Evolutionary conservation across 306 rosid genomes (phyloP).

Genomic region (Cicer pinnatifidum): DNA sequence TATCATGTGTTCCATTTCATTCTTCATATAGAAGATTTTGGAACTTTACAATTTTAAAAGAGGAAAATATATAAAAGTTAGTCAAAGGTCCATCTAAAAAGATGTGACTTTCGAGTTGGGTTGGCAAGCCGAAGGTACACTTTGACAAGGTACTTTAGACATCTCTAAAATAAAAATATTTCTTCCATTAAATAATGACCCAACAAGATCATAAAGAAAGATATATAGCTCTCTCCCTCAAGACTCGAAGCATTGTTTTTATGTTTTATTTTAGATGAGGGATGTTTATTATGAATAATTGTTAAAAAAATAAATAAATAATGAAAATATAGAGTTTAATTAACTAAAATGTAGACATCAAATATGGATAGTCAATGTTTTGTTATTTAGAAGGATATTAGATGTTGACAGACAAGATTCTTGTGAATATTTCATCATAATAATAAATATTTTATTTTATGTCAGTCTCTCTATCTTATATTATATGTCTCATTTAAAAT

Average conservation of each 20-base stretch:
- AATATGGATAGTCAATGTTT: too few species aligned
- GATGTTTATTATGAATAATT: too few species aligned
- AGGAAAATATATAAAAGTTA: conserved; percentile 45
- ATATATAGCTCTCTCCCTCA: conserved; percentile 15
- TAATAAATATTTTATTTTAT: too few species aligned
- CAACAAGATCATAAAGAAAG: conserved; percentile 10
- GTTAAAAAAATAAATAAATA: too few species aligned
- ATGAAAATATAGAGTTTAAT: too few species aligned
- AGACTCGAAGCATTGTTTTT: neutral
- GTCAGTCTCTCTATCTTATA: too few species aligned
- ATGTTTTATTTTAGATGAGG: neutral
- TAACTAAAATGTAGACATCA: too few species aligned
- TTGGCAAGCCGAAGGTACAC: conserved; percentile 44
- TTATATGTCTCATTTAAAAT: too few species aligned
- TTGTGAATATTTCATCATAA: too few species aligned
- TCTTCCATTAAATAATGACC: too few species aligned
- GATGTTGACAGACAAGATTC: too few species aligned
- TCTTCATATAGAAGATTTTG: conserved; percentile 39
- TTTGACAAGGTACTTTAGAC: conserved; percentile 44
- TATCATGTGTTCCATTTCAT: conserved; percentile 14
- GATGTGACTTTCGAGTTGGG: conserved; percentile 51
- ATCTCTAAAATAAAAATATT: conserved; percentile 37
- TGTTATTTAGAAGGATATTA: too few species aligned
- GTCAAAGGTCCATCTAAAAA: conserved; percentile 75
- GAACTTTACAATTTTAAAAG: conserved; percentile 47